Evolutionary conservation across 2,329 filamentous ascomycete genomes (phyloP).

Genomic region (Monosporascus sp.): DNA sequence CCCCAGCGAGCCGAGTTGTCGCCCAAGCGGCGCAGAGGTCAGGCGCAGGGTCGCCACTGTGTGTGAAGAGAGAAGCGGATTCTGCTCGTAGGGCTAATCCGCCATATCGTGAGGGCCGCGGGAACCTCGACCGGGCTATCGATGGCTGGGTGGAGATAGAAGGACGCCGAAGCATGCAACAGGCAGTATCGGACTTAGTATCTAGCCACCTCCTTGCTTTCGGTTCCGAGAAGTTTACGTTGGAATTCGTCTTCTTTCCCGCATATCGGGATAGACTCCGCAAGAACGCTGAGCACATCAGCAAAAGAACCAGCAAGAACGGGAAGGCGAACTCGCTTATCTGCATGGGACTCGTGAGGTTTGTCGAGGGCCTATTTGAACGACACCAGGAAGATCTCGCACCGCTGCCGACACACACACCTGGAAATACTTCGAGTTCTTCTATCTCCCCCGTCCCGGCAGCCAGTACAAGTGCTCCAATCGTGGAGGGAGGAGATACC

Average conservation of each 20-base stretch:
- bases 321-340: conserved; percentile 2
- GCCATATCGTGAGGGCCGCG: conserved; percentile 1
- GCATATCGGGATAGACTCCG: conserved; percentile 3
- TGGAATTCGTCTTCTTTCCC: conserved; percentile 5
- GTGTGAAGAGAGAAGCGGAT: conserved; percentile 4
- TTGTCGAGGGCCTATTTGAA: conserved; percentile 1
- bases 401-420: neutral
- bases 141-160: conserved; percentile 12
- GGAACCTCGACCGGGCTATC: conserved; percentile 10
- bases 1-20: neutral
- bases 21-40: neutral
- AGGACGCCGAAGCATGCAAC: conserved; percentile 4
- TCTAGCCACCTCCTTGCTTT: conserved; percentile 5
- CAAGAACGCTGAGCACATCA: conserved; percentile 8
- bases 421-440: neutral
- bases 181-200: conserved; percentile 1
- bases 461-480: too few relatives aligned
- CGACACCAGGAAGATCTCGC: too few relatives aligned
- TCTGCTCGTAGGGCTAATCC: conserved; percentile 3
- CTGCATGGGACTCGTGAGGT: conserved; percentile 1
- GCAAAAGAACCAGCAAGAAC: conserved; percentile 1
- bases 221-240: conserved; percentile 7
- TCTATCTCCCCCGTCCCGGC: neutral
- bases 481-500: too few relatives aligned
- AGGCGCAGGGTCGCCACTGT: conserved; percentile 4